Conservation (phyloP, 2,329 filamentous ascomycete genomes). For the Trichothecium roseum region DNA sequence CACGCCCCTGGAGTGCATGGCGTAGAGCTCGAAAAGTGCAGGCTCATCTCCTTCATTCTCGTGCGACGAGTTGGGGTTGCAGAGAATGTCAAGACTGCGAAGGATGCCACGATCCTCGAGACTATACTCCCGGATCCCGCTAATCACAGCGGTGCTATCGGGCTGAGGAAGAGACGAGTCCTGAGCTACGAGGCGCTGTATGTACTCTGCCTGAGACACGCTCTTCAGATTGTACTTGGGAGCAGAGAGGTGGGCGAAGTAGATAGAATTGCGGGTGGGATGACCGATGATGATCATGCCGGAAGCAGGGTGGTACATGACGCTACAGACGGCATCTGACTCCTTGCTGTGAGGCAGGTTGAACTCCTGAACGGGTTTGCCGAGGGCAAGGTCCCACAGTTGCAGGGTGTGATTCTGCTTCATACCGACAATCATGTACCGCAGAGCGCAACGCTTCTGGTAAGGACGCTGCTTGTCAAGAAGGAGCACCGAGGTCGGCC, state of each 20-base stretch:
- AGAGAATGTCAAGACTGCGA: slow-evolving; percentile 81
- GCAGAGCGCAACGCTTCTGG: slow-evolving; percentile 76
- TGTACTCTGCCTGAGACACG: slow-evolving; percentile 80
- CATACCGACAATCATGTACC: slow-evolving; percentile 95
- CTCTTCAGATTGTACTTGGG: slow-evolving; percentile 79
- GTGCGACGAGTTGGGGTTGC: slow-evolving; percentile 53
- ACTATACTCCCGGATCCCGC: slow-evolving; percentile 90
- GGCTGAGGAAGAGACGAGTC: slow-evolving; percentile 68
- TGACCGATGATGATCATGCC: slow-evolving; percentile 94
- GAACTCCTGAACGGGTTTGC: slow-evolving; percentile 93
- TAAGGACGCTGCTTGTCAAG: slow-evolving; percentile 94
- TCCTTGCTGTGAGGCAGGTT: slow-evolving; percentile 94
- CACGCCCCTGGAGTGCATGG: slow-evolving; percentile 97
- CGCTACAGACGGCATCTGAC: slow-evolving; percentile 94
- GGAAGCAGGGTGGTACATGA: slow-evolving; percentile 84
- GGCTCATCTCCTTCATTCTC: slow-evolving; percentile 49
- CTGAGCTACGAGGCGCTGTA: slow-evolving; percentile 64
- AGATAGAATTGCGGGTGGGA: slow-evolving; percentile 92
- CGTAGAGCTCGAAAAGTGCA: slow-evolving; percentile 85
- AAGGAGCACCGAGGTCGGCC: slow-evolving; percentile 91
- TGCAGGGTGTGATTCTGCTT: slow-evolving; percentile 99
- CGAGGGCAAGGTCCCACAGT: slow-evolving; percentile 92
- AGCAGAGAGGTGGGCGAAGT: slow-evolving; percentile 90
- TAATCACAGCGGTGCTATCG: slow-evolving; percentile 94
- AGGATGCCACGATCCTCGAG: slow-evolving; percentile 79